Percentiles rank a stretch among this genome's conserved stretches.
Conservation (phyloP, 2,329 filamentous ascomycete species). For the Colletotrichum nymphaeae region DNA sequence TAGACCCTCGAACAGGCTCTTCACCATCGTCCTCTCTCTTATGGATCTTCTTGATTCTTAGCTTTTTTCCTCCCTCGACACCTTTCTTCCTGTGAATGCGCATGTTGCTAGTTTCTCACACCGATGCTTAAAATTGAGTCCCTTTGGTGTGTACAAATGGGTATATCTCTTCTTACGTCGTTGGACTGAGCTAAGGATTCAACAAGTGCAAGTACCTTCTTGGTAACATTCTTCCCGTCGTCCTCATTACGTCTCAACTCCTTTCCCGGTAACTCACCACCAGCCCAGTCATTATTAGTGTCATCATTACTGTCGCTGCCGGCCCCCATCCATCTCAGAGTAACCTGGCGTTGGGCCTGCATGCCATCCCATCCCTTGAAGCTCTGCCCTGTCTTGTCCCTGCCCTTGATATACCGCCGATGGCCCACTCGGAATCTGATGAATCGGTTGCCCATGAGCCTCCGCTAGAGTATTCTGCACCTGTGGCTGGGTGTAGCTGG, state of each 20-base stretch:
- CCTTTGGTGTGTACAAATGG: no score
- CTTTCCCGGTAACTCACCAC: neutral
- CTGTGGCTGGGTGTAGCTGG: neutral
- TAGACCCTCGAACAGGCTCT: no score
- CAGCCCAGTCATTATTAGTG: no score
- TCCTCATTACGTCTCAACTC: neutral
- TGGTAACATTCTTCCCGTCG: neutral
- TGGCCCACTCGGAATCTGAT: constrained; percentile 14
- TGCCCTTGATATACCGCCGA: constrained; percentile 34
- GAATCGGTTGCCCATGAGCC: constrained; percentile 20
- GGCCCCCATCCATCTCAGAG: constrained; percentile 37
- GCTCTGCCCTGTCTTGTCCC: constrained; percentile 27
- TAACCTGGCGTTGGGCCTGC: constrained; percentile 49
- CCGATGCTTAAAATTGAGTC: no score
- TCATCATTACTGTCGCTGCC: neutral
- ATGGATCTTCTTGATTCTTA: no score
- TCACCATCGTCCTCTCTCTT: no score
- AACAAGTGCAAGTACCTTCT: neutral
- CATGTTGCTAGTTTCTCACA: no score
- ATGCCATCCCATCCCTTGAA: constrained; percentile 45
- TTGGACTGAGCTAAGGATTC: no score
- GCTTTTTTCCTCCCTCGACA: no score
- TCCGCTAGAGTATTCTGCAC: neutral
- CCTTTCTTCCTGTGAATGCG: no score
- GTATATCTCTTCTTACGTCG: no score